phyloP scores from a whole-genome alignment of 495 filamentous ascomycete genomes.

The Ramalina peruviana region DNA sequence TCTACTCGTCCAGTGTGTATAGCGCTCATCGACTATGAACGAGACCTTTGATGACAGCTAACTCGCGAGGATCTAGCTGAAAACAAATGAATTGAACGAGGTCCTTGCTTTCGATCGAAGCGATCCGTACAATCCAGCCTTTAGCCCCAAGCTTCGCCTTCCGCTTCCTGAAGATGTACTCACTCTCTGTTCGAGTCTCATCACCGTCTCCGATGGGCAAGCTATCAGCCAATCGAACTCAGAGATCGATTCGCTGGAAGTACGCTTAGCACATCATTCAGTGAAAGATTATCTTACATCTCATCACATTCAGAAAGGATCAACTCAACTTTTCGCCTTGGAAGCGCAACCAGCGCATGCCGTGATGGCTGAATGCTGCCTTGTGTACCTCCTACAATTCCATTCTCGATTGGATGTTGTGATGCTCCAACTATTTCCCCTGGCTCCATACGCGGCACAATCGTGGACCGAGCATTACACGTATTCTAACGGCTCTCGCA shows the following conservation, averaged over 20 bases:
- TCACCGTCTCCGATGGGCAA: too few species aligned
- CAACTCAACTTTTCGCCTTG: too few species aligned
- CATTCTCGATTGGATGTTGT: not conserved
- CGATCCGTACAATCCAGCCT: not conserved
- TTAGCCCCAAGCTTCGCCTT: slow-evolving; percentile 6
- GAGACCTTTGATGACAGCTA: too few species aligned
- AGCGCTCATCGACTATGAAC: not conserved
- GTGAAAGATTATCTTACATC: too few species aligned
- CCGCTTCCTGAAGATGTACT: slow-evolving; percentile 4
- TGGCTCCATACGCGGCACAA: too few species aligned
- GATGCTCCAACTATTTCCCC: too few species aligned
- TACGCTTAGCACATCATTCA: too few species aligned
- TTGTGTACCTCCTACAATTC: slow-evolving; percentile 18
- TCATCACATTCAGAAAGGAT: too few species aligned
- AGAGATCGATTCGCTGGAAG: too few species aligned
- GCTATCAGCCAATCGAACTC: not conserved
- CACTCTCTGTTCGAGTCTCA: slow-evolving; percentile 9
- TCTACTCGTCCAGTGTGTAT: slow-evolving; percentile 15
- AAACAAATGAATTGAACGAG: slow-evolving; percentile 16
- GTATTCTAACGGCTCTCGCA: too few species aligned
- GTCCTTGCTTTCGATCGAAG: slow-evolving; percentile 2
- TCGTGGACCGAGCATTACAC: too few species aligned
- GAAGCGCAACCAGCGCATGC: slow-evolving; percentile 9
- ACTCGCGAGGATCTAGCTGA: too few species aligned
- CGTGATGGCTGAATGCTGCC: slow-evolving; percentile 16